Percentiles rank a stretch among this genome's conserved stretches.
These are phyloP conservation scores for Gaillardinia entomophila DNA, from an alignment of 805 yeast species.

Conservation along the genomic window DNA sequence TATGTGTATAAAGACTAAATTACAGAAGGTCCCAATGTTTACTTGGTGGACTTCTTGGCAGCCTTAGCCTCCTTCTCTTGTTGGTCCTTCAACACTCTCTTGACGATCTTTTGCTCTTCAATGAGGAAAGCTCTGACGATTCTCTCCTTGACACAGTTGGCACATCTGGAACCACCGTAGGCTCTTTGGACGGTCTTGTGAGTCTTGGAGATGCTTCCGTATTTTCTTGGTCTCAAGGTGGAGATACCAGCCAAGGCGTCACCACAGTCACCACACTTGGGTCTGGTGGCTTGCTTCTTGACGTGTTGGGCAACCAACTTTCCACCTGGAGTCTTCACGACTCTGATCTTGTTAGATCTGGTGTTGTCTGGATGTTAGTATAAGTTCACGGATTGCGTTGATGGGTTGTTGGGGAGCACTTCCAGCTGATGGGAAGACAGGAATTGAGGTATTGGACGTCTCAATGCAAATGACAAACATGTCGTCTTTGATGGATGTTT, in stretches of 20 bases:
- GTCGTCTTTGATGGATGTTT: too few species aligned
- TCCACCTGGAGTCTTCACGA: constrained; percentile 99
- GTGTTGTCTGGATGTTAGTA: constrained; percentile 62
- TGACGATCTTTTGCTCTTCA: constrained; percentile 99
- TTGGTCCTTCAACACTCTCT: constrained; percentile 97
- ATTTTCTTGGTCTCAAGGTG: constrained; percentile 96
- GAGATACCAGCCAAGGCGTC: constrained; percentile 79
- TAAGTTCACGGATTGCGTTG: too few species aligned
- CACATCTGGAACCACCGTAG: constrained; percentile 99
- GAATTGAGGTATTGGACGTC: too few species aligned
- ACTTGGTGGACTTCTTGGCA: constrained; percentile 21
- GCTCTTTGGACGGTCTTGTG: constrained; percentile 98
- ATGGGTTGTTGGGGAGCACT: too few species aligned
- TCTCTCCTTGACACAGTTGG: constrained; percentile 98
- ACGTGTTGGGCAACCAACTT: constrained; percentile 96
- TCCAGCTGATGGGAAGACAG: too few species aligned
- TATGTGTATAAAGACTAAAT: too few species aligned
- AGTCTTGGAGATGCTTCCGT: constrained; percentile 91
- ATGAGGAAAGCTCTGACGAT: constrained; percentile 98
- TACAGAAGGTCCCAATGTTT: too few species aligned
- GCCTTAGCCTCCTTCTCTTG: constrained; percentile 76
- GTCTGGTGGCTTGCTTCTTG: constrained; percentile 84
- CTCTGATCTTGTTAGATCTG: constrained; percentile 98
- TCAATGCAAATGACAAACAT: too few species aligned
- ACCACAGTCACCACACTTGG: constrained; percentile 89